Evolutionary conservation across 805 yeast species (phyloP).

Genomic region (Geotrichum ghanense): DNA sequence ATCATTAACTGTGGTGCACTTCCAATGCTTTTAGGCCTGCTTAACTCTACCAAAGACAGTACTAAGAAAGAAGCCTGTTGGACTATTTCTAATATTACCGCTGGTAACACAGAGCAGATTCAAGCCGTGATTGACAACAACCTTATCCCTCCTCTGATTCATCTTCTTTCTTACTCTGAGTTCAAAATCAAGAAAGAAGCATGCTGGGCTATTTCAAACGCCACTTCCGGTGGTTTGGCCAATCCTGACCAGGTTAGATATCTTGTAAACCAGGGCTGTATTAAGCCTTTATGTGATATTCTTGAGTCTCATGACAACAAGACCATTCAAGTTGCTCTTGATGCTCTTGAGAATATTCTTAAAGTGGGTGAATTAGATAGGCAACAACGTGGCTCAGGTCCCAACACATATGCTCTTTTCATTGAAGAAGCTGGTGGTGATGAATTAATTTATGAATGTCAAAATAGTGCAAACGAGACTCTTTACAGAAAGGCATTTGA

Average conservation of each 20-base stretch:
- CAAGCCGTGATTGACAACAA: conserved; percentile 95
- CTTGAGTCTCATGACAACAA: conserved; percentile 79
- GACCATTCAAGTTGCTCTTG: conserved; percentile 89
- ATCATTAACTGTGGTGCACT: conserved; percentile 89
- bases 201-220: conserved; percentile 98
- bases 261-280: conserved; percentile 89
- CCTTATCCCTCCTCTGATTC: conserved; percentile 81
- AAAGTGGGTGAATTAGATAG: conserved; percentile 90
- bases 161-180: conserved; percentile 69
- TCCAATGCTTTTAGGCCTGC: conserved; percentile 68
- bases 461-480: conserved; percentile 81
- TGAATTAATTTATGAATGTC: conserved; percentile 91
- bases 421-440: conserved; percentile 98
- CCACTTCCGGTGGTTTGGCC: conserved; percentile 87
- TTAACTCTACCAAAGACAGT: conserved; percentile 78
- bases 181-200: conserved; percentile 97
- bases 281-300: conserved; percentile 92
- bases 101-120: conserved; percentile 91
- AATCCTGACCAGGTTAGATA: conserved; percentile 91
- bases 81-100: conserved; percentile 97
- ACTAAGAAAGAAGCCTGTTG: conserved; percentile 97
- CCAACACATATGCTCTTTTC: conserved; percentile 80
- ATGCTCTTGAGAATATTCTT: conserved; percentile 86
- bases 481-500: conserved; percentile 84
- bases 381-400: conserved; percentile 55